phyloP scores from a whole-genome alignment of 129 eudicot species.

The Arctium minus region DNA sequence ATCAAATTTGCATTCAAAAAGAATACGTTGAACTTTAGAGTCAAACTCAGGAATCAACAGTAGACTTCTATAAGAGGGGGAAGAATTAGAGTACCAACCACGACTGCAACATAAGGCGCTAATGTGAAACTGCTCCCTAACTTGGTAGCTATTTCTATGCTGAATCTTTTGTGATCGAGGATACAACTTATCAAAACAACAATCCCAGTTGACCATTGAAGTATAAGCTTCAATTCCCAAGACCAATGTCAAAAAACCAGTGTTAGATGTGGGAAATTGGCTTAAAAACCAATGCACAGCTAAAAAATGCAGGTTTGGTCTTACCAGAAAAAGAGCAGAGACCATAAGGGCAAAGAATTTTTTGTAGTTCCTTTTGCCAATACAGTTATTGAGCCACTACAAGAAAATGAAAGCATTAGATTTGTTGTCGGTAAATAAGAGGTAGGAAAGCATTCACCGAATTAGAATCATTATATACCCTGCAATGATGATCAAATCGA shows the following conservation, averaged over 20 bases:
- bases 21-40: neutral
- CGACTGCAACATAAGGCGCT: constrained; percentile 78
- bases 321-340: constrained; percentile 90
- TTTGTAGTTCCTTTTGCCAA: constrained; percentile 79
- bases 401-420: constrained; percentile 17
- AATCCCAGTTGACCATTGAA: constrained; percentile 98
- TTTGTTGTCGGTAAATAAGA: neutral
- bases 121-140: constrained; percentile 94
- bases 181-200: constrained; percentile 70
- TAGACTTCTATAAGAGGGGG: too few species aligned
- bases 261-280: constrained; percentile 36
- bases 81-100: constrained; percentile 53
- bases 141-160: constrained; percentile 58
- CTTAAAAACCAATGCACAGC: constrained; percentile 14
- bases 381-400: constrained; percentile 95
- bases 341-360: constrained; percentile 88
- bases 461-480: constrained; percentile 44
- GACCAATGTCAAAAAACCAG: constrained; percentile 38
- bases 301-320: constrained; percentile 20
- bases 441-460: neutral
- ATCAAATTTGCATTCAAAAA: neutral
- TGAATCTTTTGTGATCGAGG: constrained; percentile 56
- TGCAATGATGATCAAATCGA: constrained; percentile 93
- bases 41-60: neutral
- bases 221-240: constrained; percentile 86